Evolutionary conservation across 768 basidiomycete genomes (phyloP), one percentile per base, ranked within the genome.

Genomic region (Podaxis pistillaris): DNA sequence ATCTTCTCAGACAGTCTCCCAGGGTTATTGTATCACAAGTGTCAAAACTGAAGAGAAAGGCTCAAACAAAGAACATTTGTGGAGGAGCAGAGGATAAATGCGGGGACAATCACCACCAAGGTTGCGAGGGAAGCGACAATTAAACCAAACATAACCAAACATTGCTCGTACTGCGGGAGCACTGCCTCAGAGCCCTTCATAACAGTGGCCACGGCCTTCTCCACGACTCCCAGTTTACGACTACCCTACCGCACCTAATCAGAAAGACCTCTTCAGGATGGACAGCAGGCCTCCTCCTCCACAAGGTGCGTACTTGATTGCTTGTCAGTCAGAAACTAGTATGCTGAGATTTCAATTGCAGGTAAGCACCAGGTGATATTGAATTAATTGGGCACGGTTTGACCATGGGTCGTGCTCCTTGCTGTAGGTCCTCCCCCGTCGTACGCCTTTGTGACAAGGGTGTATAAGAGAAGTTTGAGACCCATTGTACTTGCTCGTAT

Each of bases 401-500:
- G 13, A 33, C 53, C n/a, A 33, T 30, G 24, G 8, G 19, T 30
- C 33, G 17, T n/a, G 33, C 53, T 9, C n/a, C 36, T 19, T 26
- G 50, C 28, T 40, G 13, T 69, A 87, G 76, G 79, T 60, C 67
- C 82, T 60, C 78, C 84, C 22, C 86, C 86, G 3, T 75, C 83
- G 1, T 89, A 87, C 74, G 79, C 81, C n/a, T 84, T 85, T 70
- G 81, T 84, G 17, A 79, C 78, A 41, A 80, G 83, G 65, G 70
- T 85, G 28, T 90, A 88, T 65, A 75, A 72, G 63, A 74, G 78
- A 58, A 90, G 78, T 69, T 69, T 91, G 63, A 78, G 91, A 26
- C 88, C 90, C 11, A 69, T 87, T n/a, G 81, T 92, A 19, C 63
- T 81, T 68, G 76, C 64, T 46, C 76, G 84, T 78, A 46, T 61